Base-by-base conservation (phyloP, 805 yeast species). In the Saccharomyces cerevisiae region DNA sequence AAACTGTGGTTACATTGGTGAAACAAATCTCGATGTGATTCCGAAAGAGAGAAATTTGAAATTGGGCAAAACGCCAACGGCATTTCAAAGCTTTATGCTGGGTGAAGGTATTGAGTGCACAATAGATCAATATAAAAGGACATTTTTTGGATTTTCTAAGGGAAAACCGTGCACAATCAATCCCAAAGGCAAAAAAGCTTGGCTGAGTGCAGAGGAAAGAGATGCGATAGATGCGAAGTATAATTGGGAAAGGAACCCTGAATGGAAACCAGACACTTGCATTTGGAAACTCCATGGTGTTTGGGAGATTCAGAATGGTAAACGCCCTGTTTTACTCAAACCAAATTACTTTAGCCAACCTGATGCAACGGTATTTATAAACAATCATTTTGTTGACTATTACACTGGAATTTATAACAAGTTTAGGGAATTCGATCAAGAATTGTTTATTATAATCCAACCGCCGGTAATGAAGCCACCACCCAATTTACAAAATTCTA, bases 401-500 rank as follows among this genome's bases (percentile, higher is more conserved):
- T 87, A 85, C 76, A 56, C 67, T 13, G 65, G 62, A 13, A 85
- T 77, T 65, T 80, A 79, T 58, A 61, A 66, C 0, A 70, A 73
- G 51, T 77, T 87, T 46, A 71, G 90, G 55, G 54, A 63, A 0
- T 59, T 77, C 4, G 73, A 81, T 22, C 66, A 73, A 0, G 74
- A 78, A 13, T 70, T 79, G 26, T 80, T 85, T 55, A 69, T 87
- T 11, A 75, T 90, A 29, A 69, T 89, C 60, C 96, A 90, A 68
- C 85, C 95, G 0, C 96, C 96, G 1, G 94, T 87, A 1, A 73
- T 91, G 57, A 85, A 82, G 60, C 96, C 97, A 0, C 97, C 97
- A 2, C 66, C 70, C 10, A 68, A 88, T 56, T 76, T 76, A 55
- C 77, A 76, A 11, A 55, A 67, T 30, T 76, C 79, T 46, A 66